A percentile compares a stretch with the other conserved stretches of the same genome.
These are phyloP conservation scores for Claviceps sp. DNA, from an alignment of 2,329 filamentous ascomycete genomes.

Conservation along the genomic window DNA sequence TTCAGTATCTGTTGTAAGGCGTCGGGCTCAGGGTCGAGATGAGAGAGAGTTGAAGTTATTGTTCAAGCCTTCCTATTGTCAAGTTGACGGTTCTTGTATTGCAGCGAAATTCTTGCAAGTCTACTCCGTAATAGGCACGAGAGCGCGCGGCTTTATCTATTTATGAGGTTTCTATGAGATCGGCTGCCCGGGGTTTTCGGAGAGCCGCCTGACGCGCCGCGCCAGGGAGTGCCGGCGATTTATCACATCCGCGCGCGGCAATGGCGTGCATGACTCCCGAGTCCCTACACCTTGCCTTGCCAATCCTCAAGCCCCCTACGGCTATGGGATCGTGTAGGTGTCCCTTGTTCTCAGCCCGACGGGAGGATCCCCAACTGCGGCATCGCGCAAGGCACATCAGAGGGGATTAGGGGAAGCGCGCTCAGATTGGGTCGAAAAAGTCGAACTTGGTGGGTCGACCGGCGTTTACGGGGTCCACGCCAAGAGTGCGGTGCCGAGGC, in stretches of 20 bases:
- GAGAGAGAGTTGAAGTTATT: too few species aligned
- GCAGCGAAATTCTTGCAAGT: too few species aligned
- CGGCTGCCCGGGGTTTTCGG: background rate
- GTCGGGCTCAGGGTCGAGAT: background rate
- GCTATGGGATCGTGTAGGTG: background rate
- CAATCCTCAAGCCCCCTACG: background rate
- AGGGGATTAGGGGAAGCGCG: background rate
- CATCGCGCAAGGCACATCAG: background rate
- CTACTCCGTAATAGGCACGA: too few species aligned
- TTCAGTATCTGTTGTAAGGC: background rate
- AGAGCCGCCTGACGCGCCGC: background rate
- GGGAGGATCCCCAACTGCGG: background rate
- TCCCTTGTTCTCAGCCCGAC: background rate
- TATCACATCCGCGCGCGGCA: background rate
- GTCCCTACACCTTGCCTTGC: background rate
- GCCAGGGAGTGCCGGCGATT: background rate
- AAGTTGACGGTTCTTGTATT: too few species aligned
- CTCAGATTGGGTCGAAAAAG: background rate
- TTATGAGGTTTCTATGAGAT: background rate
- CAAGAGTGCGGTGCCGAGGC: slow-evolving; percentile 1
- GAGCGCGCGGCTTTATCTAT: background rate
- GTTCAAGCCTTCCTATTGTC: too few species aligned
- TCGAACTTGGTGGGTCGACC: background rate
- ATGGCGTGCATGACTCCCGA: background rate
- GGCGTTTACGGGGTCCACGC: background rate